Base-by-base conservation (phyloP, 305 asterid species). In the Fraxinus xanthoxyloides region DNA sequence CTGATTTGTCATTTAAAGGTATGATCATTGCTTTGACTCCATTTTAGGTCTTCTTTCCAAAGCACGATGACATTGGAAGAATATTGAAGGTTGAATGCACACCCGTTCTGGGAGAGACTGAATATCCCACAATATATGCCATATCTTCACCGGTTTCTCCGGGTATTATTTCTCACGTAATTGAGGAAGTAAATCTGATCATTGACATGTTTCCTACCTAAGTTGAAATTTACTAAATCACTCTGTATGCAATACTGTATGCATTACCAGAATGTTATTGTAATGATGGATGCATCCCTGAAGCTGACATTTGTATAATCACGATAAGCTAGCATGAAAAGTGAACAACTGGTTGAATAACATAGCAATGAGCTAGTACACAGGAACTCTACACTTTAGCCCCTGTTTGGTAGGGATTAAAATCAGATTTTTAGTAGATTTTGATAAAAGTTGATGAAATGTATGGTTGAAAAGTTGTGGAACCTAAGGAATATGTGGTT, bases 31-130 rank as follows among this genome's bases (percentile, higher is more conserved):
- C 82, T 80, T 32, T 28, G 82, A 78, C 80, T 82, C 78, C 80
- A n/a, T 86, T 80, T 69, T 86, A 97, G 99, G 86, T 90, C 72
- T 97, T 93, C 90, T 90, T 92, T 85, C 98, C 99, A 80, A 94
- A 91, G 84, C 92, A 72, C 76, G 93, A 88, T 67, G 97, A 94
- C 85, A 81, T 95, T 77, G 90, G 93, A 81, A 91, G 92, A 87
- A 84, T 91, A 85, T 87, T 97, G 90, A 97, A 93, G 88, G 97
- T 94, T 81, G 98, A 94, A 91, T 94, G 99, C 81, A 92, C 90
- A 48, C 94, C 98, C 5, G 63, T 89, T 67, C 88, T 93, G 83
- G 97, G 91, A 83, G 98, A 92, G 83, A 87, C 82, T 75, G 93
- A 85, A 83, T 90, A 89, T 87, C 92, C 97, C 35, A 77, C 91